Conservation (phyloP, 2,329 filamentous ascomycete species). For the Penicillium vulpinum region DNA sequence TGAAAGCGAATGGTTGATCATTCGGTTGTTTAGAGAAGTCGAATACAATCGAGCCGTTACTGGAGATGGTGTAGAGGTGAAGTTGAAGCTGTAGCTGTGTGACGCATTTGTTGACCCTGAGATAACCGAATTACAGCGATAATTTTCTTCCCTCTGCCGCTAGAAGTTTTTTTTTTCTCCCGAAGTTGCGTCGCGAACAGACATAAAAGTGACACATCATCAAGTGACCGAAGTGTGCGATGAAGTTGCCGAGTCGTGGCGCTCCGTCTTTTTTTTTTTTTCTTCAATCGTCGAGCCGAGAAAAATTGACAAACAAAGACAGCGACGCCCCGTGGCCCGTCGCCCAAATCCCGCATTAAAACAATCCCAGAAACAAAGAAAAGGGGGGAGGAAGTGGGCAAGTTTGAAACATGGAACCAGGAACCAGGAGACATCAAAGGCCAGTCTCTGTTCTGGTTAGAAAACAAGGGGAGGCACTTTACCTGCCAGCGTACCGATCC, state of each 20-base stretch:
- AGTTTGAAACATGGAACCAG: conserved; percentile 25
- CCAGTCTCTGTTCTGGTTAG: conserved; percentile 26
- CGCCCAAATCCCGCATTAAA: conserved; percentile 39
- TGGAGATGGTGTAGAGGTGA: conserved; percentile 36
- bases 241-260: conserved; percentile 34
- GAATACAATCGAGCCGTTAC: conserved; percentile 48
- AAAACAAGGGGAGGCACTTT: conserved; percentile 28
- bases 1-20: conserved; percentile 16
- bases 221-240: conserved; percentile 37
- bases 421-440: conserved; percentile 16
- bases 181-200: conserved; percentile 41
- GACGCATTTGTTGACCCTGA: conserved; percentile 43
- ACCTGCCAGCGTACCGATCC: conserved; percentile 44
- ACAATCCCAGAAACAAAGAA: conserved; percentile 39
- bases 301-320: conserved; percentile 34
- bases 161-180: conserved; percentile 35
- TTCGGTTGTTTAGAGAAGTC: conserved; percentile 23
- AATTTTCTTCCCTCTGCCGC: conserved; percentile 44
- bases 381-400: conserved; percentile 20
- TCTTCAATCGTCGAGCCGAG: conserved; percentile 35
- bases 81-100: conserved; percentile 34
- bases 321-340: conserved; percentile 41
- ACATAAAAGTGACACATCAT: conserved; percentile 41
- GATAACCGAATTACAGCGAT: conserved; percentile 50
- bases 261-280: conserved; percentile 29